phyloP scores from a whole-genome alignment of 768 basidiomycete genomes.

The Lactarius hatsudake region DNA sequence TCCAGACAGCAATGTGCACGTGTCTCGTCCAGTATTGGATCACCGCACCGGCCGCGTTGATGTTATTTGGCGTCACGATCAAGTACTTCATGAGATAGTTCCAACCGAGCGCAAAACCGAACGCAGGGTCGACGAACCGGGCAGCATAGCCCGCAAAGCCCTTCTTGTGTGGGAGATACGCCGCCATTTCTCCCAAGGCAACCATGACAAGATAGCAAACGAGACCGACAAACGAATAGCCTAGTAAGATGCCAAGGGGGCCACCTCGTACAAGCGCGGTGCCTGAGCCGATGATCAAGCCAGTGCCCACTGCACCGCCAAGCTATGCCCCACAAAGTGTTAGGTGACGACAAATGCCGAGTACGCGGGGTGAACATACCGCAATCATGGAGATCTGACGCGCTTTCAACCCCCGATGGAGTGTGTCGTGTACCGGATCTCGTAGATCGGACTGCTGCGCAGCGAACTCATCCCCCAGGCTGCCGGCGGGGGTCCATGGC shows the following conservation, averaged over 20 bases:
- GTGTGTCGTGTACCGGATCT: slow-evolving; percentile 28
- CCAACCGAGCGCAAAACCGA: slow-evolving; percentile 65
- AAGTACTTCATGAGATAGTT: slow-evolving; percentile 51
- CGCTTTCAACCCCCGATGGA: slow-evolving; percentile 37
- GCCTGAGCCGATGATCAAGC: slow-evolving; percentile 45
- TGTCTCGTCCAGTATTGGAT: slow-evolving; percentile 38
- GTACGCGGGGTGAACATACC: slow-evolving; percentile 26
- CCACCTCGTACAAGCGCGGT: slow-evolving; percentile 57
- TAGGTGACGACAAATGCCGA: not conserved
- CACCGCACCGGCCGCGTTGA: slow-evolving; percentile 55
- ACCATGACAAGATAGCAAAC: slow-evolving; percentile 62
- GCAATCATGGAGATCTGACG: slow-evolving; percentile 43
- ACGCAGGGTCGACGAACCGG: slow-evolving; percentile 64
- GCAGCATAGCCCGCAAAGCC: slow-evolving; percentile 57
- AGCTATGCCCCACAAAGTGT: slow-evolving; percentile 27
- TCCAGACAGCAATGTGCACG: slow-evolving; percentile 50
- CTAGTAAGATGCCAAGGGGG: slow-evolving; percentile 46
- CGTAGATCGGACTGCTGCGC: not conserved
- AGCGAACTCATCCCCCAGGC: not conserved
- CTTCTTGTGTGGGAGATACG: slow-evolving; percentile 55
- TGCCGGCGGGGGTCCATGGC: not conserved
- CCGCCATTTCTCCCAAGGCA: slow-evolving; percentile 40
- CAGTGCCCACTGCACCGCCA: slow-evolving; percentile 37
- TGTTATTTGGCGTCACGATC: slow-evolving; percentile 63
- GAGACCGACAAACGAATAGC: slow-evolving; percentile 49